phyloP scores from a whole-genome alignment of 2,329 filamentous ascomycete species.

The Penicillium janthinellum region DNA sequence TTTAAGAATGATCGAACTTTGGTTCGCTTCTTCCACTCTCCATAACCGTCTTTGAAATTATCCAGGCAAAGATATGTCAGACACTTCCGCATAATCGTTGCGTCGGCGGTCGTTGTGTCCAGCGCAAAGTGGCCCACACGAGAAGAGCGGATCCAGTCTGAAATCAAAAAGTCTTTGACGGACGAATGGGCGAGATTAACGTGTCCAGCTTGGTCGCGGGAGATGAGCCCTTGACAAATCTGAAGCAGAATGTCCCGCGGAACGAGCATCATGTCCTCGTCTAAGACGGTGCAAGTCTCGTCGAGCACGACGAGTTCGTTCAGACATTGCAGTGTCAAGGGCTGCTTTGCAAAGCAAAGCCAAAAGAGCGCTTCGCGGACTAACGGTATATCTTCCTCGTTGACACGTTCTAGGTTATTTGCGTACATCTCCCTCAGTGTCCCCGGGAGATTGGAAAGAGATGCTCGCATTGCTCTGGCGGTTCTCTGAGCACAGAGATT shows the following conservation, averaged over 20 bases:
- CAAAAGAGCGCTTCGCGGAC: conserved; percentile 23
- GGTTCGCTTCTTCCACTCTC: not conserved
- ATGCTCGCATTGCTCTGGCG: conserved; percentile 19
- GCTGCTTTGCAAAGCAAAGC: conserved; percentile 17
- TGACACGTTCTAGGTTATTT: conserved; percentile 18
- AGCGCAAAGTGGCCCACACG: conserved; percentile 19
- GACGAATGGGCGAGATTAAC: conserved; percentile 22
- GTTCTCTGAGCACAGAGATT: conserved; percentile 21
- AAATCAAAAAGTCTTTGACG: conserved; percentile 22
- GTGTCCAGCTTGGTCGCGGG: conserved; percentile 11
- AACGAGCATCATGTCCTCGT: conserved; percentile 26
- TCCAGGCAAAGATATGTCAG: conserved; percentile 21
- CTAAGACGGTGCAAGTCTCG: conserved; percentile 11
- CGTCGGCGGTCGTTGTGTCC: conserved; percentile 15
- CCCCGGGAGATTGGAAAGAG: conserved; percentile 17
- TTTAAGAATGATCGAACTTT: conserved; percentile 13
- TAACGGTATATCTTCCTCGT: conserved; percentile 13
- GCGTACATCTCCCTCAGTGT: conserved; percentile 23
- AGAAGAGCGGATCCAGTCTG: conserved; percentile 23
- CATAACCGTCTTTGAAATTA: conserved; percentile 22
- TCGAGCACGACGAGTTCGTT: conserved; percentile 21
- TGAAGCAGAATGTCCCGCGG: conserved; percentile 20
- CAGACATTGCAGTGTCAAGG: conserved; percentile 13
- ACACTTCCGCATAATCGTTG: conserved; percentile 20
- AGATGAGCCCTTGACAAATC: conserved; percentile 24